These are phyloP conservation scores for Penicillium canariense DNA, from an alignment of 495 filamentous ascomycete genomes.

Conservation along the genomic window DNA sequence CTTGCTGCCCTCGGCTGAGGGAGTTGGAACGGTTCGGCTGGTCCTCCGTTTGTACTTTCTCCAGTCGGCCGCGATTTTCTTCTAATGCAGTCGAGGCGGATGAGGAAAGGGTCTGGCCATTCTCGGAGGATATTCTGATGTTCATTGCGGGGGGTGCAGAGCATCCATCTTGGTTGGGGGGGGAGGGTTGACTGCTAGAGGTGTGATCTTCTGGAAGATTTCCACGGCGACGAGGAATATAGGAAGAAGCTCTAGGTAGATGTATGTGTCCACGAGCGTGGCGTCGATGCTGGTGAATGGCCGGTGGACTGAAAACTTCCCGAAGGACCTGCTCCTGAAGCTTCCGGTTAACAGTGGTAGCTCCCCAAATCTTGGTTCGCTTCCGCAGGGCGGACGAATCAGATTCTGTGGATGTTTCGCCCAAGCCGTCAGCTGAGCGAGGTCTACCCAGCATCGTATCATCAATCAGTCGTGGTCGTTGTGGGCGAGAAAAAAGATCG, in stretches of 20 bases:
- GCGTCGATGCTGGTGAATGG: conserved; percentile 64
- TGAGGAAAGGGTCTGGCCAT: conserved; percentile 38
- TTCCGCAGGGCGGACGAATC: conserved; percentile 31
- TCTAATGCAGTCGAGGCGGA: conserved; percentile 45
- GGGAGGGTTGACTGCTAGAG: conserved; percentile 22
- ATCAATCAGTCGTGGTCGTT: conserved; percentile 33
- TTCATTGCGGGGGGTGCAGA: conserved; percentile 32
- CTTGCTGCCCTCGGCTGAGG: conserved; percentile 28
- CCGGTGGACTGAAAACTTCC: conserved; percentile 86
- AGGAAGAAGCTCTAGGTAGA: conserved; percentile 44
- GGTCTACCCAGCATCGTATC: conserved; percentile 16
- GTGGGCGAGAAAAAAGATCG: conserved; percentile 57
- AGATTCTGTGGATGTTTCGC: conserved; percentile 14
- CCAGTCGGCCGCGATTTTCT: conserved; percentile 33
- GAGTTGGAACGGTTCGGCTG: conserved; percentile 33
- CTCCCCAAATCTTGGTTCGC: conserved; percentile 76
- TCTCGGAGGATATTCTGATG: conserved; percentile 23
- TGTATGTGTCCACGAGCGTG: conserved; percentile 62
- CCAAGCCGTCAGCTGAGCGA: conserved; percentile 19
- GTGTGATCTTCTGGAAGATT: conserved; percentile 37
- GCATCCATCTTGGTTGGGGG: conserved; percentile 12
- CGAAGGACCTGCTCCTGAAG: conserved; percentile 89
- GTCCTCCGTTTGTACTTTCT: conserved; percentile 33
- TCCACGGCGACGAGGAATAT: conserved; percentile 31
- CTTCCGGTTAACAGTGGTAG: conserved; percentile 87